Evolutionary conservation across 108 stramenopile genomes (phyloP).

Genomic region (Schizochytrium sp.): DNA sequence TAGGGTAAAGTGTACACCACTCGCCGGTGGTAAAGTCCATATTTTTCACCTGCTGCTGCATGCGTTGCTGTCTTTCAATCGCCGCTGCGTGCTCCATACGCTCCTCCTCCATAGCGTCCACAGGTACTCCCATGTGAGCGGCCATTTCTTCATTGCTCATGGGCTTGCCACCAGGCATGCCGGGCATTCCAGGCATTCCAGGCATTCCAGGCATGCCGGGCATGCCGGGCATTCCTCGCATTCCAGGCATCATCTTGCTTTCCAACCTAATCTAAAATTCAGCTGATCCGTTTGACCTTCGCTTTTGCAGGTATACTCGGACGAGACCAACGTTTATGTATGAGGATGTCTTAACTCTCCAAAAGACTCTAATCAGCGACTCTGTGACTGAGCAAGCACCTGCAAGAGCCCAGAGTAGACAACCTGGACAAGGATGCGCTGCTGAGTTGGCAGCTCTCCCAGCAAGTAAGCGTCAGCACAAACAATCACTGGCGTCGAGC

Average conservation of each 20-base stretch:
- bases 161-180: slow-evolving; percentile 14
- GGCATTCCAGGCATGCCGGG: slow-evolving; percentile 37
- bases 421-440: too few relatives aligned
- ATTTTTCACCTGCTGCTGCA: slow-evolving; percentile 34
- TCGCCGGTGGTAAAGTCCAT: slow-evolving; percentile 53
- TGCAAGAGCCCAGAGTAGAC: too few relatives aligned
- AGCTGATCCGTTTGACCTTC: too few relatives aligned
- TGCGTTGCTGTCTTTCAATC: background rate
- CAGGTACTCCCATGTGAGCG: slow-evolving; percentile 12
- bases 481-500: too few relatives aligned
- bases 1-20: slow-evolving; percentile 54
- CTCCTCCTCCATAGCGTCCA: slow-evolving; percentile 38
- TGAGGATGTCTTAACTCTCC: too few relatives aligned
- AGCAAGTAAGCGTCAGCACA: too few relatives aligned
- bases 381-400: too few relatives aligned
- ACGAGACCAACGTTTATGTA: too few relatives aligned
- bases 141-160: slow-evolving; percentile 11
- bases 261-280: too few relatives aligned
- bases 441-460: too few relatives aligned
- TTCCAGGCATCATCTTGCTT: background rate
- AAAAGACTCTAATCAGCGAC: too few relatives aligned
- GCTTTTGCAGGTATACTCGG: too few relatives aligned
- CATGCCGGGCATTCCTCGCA: slow-evolving; percentile 33
- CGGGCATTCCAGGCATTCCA: slow-evolving; percentile 17
- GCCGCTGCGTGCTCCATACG: background rate